phyloP scores from a whole-genome alignment of 2,329 filamentous ascomycete species.

The Cryphonectria naterciae region DNA sequence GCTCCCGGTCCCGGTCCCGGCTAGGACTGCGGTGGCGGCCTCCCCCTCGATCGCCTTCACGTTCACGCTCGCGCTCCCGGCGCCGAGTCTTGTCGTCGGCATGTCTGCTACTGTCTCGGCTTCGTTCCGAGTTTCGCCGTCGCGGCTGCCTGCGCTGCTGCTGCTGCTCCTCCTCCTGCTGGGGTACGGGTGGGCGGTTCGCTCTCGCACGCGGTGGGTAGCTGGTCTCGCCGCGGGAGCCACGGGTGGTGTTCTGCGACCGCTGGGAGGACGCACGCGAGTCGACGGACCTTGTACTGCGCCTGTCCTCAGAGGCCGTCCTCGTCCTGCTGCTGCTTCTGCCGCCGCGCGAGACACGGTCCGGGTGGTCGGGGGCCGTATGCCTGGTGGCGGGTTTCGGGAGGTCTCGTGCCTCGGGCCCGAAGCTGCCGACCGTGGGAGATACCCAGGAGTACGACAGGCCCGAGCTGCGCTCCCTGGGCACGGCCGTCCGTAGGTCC shows the following conservation, averaged over 20 bases:
- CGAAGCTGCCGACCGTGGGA: conserved; percentile 7
- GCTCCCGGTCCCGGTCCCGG: conserved; percentile 2
- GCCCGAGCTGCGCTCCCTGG: conserved; percentile 10
- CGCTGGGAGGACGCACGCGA: background rate
- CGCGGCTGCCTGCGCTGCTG: background rate
- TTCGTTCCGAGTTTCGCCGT: background rate
- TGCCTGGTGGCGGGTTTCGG: background rate
- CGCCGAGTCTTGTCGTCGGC: background rate
- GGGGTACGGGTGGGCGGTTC: background rate
- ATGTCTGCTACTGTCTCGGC: background rate
- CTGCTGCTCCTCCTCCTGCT: background rate
- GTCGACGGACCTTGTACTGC: background rate
- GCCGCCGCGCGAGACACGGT: background rate
- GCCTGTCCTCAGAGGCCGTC: background rate
- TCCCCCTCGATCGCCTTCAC: background rate
- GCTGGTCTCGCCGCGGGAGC: background rate
- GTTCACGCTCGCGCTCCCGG: background rate
- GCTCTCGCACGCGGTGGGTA: background rate
- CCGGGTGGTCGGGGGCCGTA: background rate
- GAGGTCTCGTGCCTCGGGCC: background rate
- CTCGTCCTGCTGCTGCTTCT: background rate
- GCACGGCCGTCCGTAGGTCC: conserved; percentile 5
- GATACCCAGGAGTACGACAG: conserved; percentile 9
- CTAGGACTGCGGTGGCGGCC: conserved; percentile 2
- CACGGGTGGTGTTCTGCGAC: background rate